phyloP scores from a whole-genome alignment of 345 rosid genomes.

The Hibiscus mutabilis region DNA sequence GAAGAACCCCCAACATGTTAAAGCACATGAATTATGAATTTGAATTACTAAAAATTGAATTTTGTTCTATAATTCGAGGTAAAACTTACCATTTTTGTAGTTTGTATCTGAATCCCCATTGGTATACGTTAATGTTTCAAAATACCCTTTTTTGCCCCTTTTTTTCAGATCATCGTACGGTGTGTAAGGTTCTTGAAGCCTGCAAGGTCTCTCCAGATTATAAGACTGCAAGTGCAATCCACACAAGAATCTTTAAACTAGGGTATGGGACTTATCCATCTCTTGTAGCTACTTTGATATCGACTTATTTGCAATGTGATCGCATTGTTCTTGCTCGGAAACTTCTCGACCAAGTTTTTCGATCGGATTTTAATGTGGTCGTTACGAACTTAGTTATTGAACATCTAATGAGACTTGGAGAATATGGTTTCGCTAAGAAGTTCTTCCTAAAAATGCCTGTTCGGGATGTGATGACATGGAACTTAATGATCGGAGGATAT shows the following conservation, averaged over 20 bases:
- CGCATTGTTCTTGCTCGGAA: slow-evolving; percentile 27
- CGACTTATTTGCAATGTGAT: slow-evolving; percentile 45
- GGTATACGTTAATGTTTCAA: background rate
- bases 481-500: slow-evolving; percentile 64
- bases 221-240: slow-evolving; percentile 37
- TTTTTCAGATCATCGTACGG: slow-evolving; percentile 32
- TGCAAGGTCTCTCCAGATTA: slow-evolving; percentile 36
- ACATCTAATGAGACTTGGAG: slow-evolving; percentile 41
- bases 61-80: background rate
- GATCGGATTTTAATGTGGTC: slow-evolving; percentile 27
- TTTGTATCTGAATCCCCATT: background rate
- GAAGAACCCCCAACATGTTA: background rate
- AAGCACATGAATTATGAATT: background rate
- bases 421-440: slow-evolving; percentile 47
- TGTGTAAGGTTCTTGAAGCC: slow-evolving; percentile 37
- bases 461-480: slow-evolving; percentile 68
- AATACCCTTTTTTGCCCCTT: background rate
- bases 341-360: slow-evolving; percentile 33
- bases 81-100: background rate
- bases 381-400: slow-evolving; percentile 41
- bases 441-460: slow-evolving; percentile 37
- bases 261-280: slow-evolving; percentile 58
- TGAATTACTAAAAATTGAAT: background rate
- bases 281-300: slow-evolving; percentile 36
- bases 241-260: slow-evolving; percentile 42